Conservation (phyloP, 2,329 filamentous ascomycete species). For the Ophiostoma sp. region DNA sequence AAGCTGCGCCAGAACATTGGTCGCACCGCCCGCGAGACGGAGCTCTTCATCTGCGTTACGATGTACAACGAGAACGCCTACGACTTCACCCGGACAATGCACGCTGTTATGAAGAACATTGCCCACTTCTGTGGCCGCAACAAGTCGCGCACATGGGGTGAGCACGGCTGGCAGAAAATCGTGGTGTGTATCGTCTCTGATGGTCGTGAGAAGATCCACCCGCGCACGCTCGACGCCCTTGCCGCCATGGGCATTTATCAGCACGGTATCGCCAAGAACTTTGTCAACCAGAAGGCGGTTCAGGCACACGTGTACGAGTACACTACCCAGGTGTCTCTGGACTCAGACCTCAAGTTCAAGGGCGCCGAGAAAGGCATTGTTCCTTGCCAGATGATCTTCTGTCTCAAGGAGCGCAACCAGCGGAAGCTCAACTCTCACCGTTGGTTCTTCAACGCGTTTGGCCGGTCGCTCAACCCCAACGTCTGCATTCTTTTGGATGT, state of each 20-base stretch:
- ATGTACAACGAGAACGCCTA: constrained; percentile 99
- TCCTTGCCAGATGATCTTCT: constrained; percentile 97
- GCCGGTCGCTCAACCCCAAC: constrained; percentile 87
- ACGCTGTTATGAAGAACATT: constrained; percentile 98
- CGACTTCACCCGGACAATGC: constrained; percentile 95
- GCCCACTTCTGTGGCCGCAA: constrained; percentile 91
- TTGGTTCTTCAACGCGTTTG: constrained; percentile 99
- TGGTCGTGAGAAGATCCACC: constrained; percentile 85
- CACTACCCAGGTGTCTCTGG: constrained; percentile 94
- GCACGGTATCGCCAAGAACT: constrained; percentile 97
- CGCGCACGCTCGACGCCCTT: constrained; percentile 86
- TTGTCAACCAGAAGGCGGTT: constrained; percentile 93
- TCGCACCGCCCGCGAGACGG: constrained; percentile 86
- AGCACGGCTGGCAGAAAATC: constrained; percentile 98
- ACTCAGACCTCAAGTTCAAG: constrained; percentile 96
- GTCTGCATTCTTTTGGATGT: constrained; percentile 97
- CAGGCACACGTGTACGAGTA: constrained; percentile 98
- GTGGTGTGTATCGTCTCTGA: constrained; percentile 97
- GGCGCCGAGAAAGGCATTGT: constrained; percentile 98
- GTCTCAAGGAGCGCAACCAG: constrained; percentile 94
- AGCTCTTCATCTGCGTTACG: constrained; percentile 93
- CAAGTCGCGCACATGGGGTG: constrained; percentile 94
- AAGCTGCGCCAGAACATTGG: constrained; percentile 87
- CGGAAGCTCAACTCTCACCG: constrained; percentile 98
- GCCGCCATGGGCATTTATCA: constrained; percentile 98